Percentiles rank a stretch among this genome's conserved stretches.
Conservation (phyloP, 2,329 filamentous ascomycete genomes). For the Beauveria varroae region DNA sequence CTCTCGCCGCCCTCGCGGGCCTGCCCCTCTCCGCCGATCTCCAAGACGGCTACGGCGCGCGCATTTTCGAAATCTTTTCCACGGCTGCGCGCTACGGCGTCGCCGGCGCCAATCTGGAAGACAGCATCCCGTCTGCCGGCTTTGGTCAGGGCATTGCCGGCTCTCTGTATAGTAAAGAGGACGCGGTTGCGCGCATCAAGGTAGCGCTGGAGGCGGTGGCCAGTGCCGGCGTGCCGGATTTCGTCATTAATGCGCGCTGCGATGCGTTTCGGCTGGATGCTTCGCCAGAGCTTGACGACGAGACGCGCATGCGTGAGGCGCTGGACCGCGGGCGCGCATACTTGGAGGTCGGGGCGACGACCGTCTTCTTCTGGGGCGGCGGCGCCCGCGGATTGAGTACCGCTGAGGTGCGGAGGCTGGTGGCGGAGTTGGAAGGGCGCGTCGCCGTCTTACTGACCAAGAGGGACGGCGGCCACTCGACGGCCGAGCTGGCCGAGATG, state of each 20-base stretch:
- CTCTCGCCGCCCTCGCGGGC: constrained; percentile 29
- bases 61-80: constrained; percentile 36
- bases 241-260: constrained; percentile 50
- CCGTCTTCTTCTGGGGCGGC: constrained; percentile 55
- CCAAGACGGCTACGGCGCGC: constrained; percentile 51
- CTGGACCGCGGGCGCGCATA: constrained; percentile 48
- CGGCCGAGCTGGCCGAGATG: constrained; percentile 35
- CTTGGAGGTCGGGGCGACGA: constrained; percentile 49
- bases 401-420: constrained; percentile 39
- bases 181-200: constrained; percentile 41
- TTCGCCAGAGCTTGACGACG: constrained; percentile 21
- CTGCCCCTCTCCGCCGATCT: constrained; percentile 50
- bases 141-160: constrained; percentile 23
- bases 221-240: constrained; percentile 43
- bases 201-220: constrained; percentile 33
- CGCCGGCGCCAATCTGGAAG: constrained; percentile 53
- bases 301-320: constrained; percentile 35
- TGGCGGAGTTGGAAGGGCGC: constrained; percentile 39
- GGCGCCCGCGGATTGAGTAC: constrained; percentile 34
- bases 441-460: constrained; percentile 40
- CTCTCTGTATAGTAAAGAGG: constrained; percentile 30
- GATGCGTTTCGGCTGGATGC: constrained; percentile 40
- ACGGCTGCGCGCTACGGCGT: constrained; percentile 42
- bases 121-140: constrained; percentile 32
- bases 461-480: constrained; percentile 31